Evolutionary conservation across 805 yeast species (phyloP).

Genomic region (Hanseniaspora lachancei): DNA sequence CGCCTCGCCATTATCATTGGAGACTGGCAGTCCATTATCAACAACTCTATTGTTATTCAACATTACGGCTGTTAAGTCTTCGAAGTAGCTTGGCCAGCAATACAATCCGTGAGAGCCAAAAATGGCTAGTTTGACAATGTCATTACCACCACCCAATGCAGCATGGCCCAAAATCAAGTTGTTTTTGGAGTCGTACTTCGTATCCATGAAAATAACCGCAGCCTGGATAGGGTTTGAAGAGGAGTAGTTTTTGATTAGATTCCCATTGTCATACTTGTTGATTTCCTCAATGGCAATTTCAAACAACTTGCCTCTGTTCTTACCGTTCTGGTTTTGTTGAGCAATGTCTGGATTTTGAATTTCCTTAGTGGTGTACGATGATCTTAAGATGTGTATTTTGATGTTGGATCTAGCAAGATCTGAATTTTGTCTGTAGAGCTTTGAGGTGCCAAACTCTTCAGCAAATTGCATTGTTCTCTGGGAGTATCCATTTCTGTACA

Average conservation of each 20-base stretch:
- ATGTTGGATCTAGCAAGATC: slow-evolving; percentile 30
- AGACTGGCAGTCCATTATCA: slow-evolving; percentile 35
- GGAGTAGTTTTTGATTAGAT: slow-evolving; percentile 20
- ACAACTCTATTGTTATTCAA: slow-evolving; percentile 26
- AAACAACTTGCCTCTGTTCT: slow-evolving; percentile 61
- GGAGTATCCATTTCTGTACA: slow-evolving; percentile 67
- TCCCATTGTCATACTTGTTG: slow-evolving; percentile 41
- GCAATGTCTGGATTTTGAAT: slow-evolving; percentile 69
- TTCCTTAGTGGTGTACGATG: slow-evolving; percentile 55
- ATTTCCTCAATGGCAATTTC: slow-evolving; percentile 70
- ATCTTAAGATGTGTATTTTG: slow-evolving; percentile 63
- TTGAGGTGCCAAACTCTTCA: slow-evolving; percentile 34
- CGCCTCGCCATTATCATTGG: slow-evolving; percentile 76
- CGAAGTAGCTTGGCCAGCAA: slow-evolving; percentile 82
- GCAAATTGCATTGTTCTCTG: slow-evolving; percentile 62
- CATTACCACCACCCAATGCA: slow-evolving; percentile 82
- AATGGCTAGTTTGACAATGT: slow-evolving; percentile 61
- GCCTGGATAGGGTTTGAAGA: slow-evolving; percentile 45
- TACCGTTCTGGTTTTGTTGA: slow-evolving; percentile 70
- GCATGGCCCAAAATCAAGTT: slow-evolving; percentile 72
- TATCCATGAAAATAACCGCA: slow-evolving; percentile 73
- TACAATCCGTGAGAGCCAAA: slow-evolving; percentile 89
- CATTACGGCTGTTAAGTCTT: slow-evolving; percentile 52
- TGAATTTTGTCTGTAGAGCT: slow-evolving; percentile 33
- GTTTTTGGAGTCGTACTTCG: slow-evolving; percentile 59